Evolutionary conservation across 148 eudicot genomes (phyloP), one percentile per base, ranked within the genome.

Genomic region (Diospyros kaki): DNA sequence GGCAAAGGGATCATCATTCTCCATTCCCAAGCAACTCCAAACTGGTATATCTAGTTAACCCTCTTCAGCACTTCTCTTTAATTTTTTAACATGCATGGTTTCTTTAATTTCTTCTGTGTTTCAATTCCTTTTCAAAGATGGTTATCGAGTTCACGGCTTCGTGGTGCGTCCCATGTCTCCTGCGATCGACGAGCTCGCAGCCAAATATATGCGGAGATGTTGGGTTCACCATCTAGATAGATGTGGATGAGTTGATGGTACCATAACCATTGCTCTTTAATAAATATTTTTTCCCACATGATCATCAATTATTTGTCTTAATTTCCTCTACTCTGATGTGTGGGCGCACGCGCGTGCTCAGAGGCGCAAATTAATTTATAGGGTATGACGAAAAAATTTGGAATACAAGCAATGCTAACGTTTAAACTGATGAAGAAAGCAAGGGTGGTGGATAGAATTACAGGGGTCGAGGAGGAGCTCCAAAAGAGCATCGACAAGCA

Each of bases 181-280:
- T 2, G 69, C 83, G 38, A 60, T 92, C 77, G 64, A 86, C 3
- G 96, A 87, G 13, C 81, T 89, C 52, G 92, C 97, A 18, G 81
- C 75, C 51, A 86, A 86, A 71, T 92, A 83, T 72, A 73, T 84
- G 28, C 28, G 28, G 28, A 40, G 90, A 87, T 51, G 90, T 87
- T 3, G 90, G 90, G 53, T 90, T 95, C 81, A 78, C 92, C 82
- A 92, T 28, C 28, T 28, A 86, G 88, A 88, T 95, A 44, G 96
- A 95, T 52, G 94, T 95, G 3, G 97, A 95, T 81, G 96, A 92
- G 81, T 68, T 92, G 18, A 67, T 82, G 83, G 98, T 92, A 93
- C 38, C 41, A 17, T 28, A 50, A 52, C 45, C 28, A 28, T 28
- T 28, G 28, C 28, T 28, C 0, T 28, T 28, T 28, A 28, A 28